Base-by-base conservation (phyloP, 2,329 filamentous ascomycete species). In the Rhynchosporium graminicola region DNA sequence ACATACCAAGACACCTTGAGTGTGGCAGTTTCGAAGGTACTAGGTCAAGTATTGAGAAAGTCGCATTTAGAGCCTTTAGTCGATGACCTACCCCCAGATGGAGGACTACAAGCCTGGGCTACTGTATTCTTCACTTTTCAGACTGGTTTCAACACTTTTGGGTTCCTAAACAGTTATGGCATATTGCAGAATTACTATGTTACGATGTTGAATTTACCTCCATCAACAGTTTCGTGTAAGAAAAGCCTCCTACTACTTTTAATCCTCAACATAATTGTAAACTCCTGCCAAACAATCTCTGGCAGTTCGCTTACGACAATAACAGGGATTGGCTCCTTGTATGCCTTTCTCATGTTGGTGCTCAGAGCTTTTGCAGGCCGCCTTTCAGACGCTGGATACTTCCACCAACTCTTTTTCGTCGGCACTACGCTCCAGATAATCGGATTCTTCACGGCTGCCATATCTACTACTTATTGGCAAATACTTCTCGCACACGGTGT, bases 401-500 rank as follows among this genome's bases (percentile, higher is more conserved):
- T 76, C 62, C 70, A 71, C 5, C 62, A 67, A 1, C 61, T 71
- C 4, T 48, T 70, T 3, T 63, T 61, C 33, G n/a, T 65, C 31
- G 70, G 71, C 20, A 62, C 57, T 8, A 52, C 74, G 4, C 60
- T 78, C 6, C 66, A 73, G 15, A 57, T 78, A 0, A 72, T 83
- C 5, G 81, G 81, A 1, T 74, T 80, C 65, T 79, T 83, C 71
- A 77, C 76, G 71, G 68, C 74, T 0, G 73, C 70, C 38, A 62
- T 79, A 0, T 71, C 68, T n/a, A 73, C 65, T 0, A 63, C 69
- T 1, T 82, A 80, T 70, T 82, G 75, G 74, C 78, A 82, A 64
- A 68, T 78, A 0, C 54, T 82, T 1, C 71, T 83, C 0, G 70
- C 78, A 0, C 80, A 82, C 64, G 79, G 78, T 1, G 65, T 80